Evolutionary conservation across 208 protist species (phyloP).

Genomic region (Leishmania aethiopica): DNA sequence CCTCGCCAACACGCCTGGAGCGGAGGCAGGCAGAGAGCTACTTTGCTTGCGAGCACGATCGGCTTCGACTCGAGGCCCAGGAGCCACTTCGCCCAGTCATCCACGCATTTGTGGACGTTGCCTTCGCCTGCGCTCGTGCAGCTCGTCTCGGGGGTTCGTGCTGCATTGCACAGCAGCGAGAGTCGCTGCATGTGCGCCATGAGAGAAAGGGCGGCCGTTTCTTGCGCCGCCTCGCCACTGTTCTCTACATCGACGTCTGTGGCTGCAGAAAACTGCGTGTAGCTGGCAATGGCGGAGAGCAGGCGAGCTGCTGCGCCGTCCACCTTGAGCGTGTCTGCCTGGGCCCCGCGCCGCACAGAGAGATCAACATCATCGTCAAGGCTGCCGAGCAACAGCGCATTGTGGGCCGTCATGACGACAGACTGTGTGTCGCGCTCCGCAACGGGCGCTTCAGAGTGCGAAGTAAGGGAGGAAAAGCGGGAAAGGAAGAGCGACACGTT

Average conservation of each 20-base stretch:
- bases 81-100: slow-evolving; percentile 2
- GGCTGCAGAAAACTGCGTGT: not conserved
- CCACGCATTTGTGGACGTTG: not conserved
- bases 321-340: not conserved
- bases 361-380: not conserved
- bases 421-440: not conserved
- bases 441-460: not conserved
- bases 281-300: not conserved
- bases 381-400: not conserved
- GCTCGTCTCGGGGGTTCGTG: not conserved
- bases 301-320: not conserved
- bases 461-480: too few relatives aligned
- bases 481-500: too few relatives aligned
- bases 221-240: not conserved
- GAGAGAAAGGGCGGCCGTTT: not conserved
- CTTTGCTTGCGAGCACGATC: slow-evolving; percentile 3
- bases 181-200: slow-evolving; percentile 9
- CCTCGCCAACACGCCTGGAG: slow-evolving; percentile 5
- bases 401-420: not conserved
- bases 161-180: not conserved
- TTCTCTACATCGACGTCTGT: not conserved
- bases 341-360: not conserved
- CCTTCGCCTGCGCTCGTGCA: not conserved
- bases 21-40: not conserved
- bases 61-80: not conserved